These are phyloP conservation scores for Brasilioporus rufonigricans DNA, from an alignment of 768 basidiomycete genomes.

Conservation along the genomic window DNA sequence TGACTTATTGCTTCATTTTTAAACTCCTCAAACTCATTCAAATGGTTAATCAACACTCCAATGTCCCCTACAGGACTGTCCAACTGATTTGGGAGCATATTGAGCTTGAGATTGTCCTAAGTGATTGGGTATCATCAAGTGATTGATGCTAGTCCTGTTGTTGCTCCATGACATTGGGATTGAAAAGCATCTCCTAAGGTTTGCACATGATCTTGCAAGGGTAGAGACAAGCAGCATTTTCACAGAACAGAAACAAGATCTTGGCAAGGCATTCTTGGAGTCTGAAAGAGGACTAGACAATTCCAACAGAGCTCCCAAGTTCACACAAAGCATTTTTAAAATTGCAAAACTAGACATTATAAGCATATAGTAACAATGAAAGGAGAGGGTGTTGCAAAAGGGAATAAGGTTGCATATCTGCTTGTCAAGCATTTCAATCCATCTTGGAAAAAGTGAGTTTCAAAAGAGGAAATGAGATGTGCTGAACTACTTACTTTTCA, in stretches of 20 bases:
- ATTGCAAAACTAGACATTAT: constrained; percentile 41
- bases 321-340: constrained; percentile 55
- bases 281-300: constrained; percentile 49
- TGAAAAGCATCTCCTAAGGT: constrained; percentile 34
- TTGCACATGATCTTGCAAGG: constrained; percentile 43
- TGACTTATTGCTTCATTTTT: constrained; percentile 48
- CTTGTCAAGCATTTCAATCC: constrained; percentile 46
- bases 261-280: constrained; percentile 49
- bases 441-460: constrained; percentile 25
- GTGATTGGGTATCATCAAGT: constrained; percentile 36
- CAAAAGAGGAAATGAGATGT: not conserved
- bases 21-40: constrained; percentile 57
- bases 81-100: constrained; percentile 46
- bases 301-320: constrained; percentile 53
- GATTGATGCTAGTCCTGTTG: constrained; percentile 31
- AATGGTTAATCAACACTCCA: constrained; percentile 43
- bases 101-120: constrained; percentile 41
- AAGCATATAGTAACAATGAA: not conserved
- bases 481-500: constrained; percentile 35
- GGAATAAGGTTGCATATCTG: constrained; percentile 32
- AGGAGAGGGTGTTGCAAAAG: not conserved
- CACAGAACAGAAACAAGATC: constrained; percentile 48
- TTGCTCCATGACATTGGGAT: constrained; percentile 30
- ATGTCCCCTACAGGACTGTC: constrained; percentile 45
- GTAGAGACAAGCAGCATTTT: constrained; percentile 52